Evolutionary conservation across 2,329 filamentous ascomycete genomes (phyloP).

Genomic region (Davidsoniella neocaledoniae): DNA sequence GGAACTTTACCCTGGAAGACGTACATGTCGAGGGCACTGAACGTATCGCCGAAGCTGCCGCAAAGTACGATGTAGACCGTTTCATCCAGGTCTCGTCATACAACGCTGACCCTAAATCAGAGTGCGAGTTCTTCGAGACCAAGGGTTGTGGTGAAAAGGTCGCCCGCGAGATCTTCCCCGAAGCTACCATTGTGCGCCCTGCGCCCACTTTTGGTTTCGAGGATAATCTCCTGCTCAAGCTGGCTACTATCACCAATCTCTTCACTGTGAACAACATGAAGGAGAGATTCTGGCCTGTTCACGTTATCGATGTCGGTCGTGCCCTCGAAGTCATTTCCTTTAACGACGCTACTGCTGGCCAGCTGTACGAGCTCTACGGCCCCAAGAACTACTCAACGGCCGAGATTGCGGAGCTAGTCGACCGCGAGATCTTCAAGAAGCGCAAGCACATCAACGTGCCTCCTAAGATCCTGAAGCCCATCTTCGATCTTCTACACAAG

Average conservation of each 20-base stretch:
- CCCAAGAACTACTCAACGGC: conserved; percentile 81
- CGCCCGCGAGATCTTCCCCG: conserved; percentile 77
- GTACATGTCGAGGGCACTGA: conserved; percentile 86
- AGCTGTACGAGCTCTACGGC: conserved; percentile 90
- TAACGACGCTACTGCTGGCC: conserved; percentile 74
- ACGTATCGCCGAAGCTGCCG: conserved; percentile 82
- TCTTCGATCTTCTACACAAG: conserved; percentile 60
- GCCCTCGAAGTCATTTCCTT: conserved; percentile 81
- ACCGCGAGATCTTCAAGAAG: conserved; percentile 81
- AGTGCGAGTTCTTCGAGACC: conserved; percentile 78
- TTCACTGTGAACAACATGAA: conserved; percentile 88
- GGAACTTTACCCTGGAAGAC: conserved; percentile 85
- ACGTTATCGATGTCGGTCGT: conserved; percentile 80
- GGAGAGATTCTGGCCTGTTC: conserved; percentile 79
- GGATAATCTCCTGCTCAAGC: conserved; percentile 73
- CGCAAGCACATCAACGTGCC: conserved; percentile 85
- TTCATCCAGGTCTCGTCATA: conserved; percentile 95
- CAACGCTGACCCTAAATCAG: conserved; percentile 65
- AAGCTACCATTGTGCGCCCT: conserved; percentile 90
- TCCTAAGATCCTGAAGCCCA: conserved; percentile 59
- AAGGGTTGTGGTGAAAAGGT: conserved; percentile 77
- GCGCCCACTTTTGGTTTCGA: conserved; percentile 91
- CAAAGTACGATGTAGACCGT: conserved; percentile 94
- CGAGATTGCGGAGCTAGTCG: conserved; percentile 74
- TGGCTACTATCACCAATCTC: conserved; percentile 64